Evolutionary conservation across 176 grass and related monocot species (phyloP), one percentile per base, ranked within the genome.

Genomic region (Musa itinerans): DNA sequence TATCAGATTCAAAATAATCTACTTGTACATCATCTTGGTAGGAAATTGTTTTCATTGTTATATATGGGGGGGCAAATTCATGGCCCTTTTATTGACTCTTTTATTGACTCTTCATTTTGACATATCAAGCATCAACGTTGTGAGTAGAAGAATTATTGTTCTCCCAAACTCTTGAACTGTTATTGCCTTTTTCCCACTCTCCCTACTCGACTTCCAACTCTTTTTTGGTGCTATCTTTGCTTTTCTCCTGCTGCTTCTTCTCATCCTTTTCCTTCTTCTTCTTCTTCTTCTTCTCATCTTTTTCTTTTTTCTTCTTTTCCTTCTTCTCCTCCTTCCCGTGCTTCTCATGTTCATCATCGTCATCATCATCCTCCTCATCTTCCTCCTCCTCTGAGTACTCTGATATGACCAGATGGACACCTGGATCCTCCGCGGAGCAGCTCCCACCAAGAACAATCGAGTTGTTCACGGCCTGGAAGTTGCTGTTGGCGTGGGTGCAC

Each of bases 401-500:
- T 6, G 87, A 69, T 14, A 92, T 75, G 69, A 90, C 54, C 64
- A 88, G 73, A 78, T 96, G 83, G 17, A 90, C 87, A 52, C 93
- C 93, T 9, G 89, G 83, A 78, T 96, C 93, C 69, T 87, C 83
- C 68, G 84, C 86, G 50, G 57, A 53, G 76, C 78, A 95, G 75
- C 74, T 91, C 68, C 96, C 96, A 29, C 87, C 85, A 52, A 92
- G 69, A 69, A 95, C 78, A 72, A 99, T 85, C 2, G 96, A 99
- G 87, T 89, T 95, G 83, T 95, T 99, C 10, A 89, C 85, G 49
- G 96, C 88, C 85, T 99, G 91, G 86, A 89, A 94, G 78, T 94
- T 99, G 86, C 90, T 91, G 83, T 89, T 94, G 65, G 86, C 84
- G 83, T 87, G 92, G 64, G 88, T 74, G 54, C 79, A 71, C 75